Conservation (phyloP, 495 filamentous ascomycete species). For the Hypoxylon crocopeplum region DNA sequence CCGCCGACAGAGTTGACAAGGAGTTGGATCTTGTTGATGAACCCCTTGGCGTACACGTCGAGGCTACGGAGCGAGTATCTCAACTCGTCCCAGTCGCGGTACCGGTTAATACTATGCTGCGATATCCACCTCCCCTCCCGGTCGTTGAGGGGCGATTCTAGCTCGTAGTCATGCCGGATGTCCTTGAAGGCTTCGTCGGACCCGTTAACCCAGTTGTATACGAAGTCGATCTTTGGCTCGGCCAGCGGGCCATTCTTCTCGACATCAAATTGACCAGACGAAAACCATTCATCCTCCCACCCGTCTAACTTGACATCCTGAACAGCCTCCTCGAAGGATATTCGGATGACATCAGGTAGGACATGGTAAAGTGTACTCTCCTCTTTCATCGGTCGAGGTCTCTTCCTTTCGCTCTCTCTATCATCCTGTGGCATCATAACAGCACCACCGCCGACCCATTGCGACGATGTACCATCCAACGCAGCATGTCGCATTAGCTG, state of each 20-base stretch:
- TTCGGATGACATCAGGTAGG: conserved; percentile 48
- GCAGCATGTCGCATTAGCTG: conserved; percentile 28
- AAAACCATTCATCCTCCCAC: conserved; percentile 53
- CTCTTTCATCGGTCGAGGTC: conserved; percentile 9
- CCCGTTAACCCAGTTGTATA: conserved; percentile 55
- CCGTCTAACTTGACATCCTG: conserved; percentile 43
- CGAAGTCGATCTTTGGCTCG: conserved; percentile 55
- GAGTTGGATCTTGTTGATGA: conserved; percentile 52
- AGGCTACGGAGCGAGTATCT: conserved; percentile 52
- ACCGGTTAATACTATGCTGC: conserved; percentile 49
- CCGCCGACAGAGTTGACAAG: conserved; percentile 48
- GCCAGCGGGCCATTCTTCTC: conserved; percentile 35
- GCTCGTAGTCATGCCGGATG: conserved; percentile 46
- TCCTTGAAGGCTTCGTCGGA: conserved; percentile 46
- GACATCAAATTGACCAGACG: conserved; percentile 39
- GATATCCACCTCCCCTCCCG: conserved; percentile 47
- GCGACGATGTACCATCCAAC: conserved; percentile 23
- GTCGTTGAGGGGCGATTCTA: conserved; percentile 51
- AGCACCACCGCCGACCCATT: conserved; percentile 35
- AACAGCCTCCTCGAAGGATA: conserved; percentile 49
- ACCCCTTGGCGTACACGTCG: conserved; percentile 45
- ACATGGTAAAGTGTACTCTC: conserved; percentile 22
- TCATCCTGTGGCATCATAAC: conserved; percentile 20
- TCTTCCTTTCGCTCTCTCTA: not conserved
- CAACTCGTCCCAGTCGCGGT: conserved; percentile 54